Conservation (phyloP, 2,329 filamentous ascomycete species). For the Chalaropsis thielavioides region DNA sequence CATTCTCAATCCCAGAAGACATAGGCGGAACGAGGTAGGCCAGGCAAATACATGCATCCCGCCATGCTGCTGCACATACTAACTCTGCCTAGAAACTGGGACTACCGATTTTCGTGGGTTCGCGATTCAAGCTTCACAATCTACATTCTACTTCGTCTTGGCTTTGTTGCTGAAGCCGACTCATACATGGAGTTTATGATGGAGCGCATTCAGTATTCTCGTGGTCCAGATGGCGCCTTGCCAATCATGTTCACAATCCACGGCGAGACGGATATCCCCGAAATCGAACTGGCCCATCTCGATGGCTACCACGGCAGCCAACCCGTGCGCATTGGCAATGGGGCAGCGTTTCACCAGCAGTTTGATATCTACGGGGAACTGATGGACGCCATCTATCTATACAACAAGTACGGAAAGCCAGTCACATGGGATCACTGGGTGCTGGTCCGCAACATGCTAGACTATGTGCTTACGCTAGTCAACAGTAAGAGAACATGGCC, state of each 20-base stretch:
- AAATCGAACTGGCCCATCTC: slow-evolving; percentile 52
- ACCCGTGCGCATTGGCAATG: slow-evolving; percentile 64
- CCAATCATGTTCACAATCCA: slow-evolving; percentile 74
- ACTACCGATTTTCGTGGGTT: slow-evolving; percentile 67
- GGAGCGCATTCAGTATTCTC: slow-evolving; percentile 49
- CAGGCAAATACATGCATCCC: not conserved
- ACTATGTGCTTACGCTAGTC: slow-evolving; percentile 56
- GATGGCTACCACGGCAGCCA: slow-evolving; percentile 57
- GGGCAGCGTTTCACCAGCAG: slow-evolving; percentile 60
- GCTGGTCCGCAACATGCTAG: slow-evolving; percentile 52
- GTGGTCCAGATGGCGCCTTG: slow-evolving; percentile 44
- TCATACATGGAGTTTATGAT: slow-evolving; percentile 68
- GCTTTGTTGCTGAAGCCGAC: slow-evolving; percentile 61
- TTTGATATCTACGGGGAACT: slow-evolving; percentile 70
- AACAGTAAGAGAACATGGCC: slow-evolving; percentile 29
- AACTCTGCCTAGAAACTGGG: slow-evolving; percentile 41
- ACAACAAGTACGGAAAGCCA: slow-evolving; percentile 67
- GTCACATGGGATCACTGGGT: slow-evolving; percentile 65
- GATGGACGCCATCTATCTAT: slow-evolving; percentile 63
- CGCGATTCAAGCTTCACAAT: slow-evolving; percentile 65
- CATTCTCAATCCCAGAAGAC: slow-evolving; percentile 63
- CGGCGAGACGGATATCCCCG: slow-evolving; percentile 60
- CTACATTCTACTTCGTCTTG: slow-evolving; percentile 62
- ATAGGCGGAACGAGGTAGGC: slow-evolving; percentile 45
- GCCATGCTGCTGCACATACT: not conserved